Evolutionary conservation across 2,329 filamentous ascomycete species (phyloP), one percentile per base, ranked within the genome.

Genomic region (Pezizomycotina sp.): DNA sequence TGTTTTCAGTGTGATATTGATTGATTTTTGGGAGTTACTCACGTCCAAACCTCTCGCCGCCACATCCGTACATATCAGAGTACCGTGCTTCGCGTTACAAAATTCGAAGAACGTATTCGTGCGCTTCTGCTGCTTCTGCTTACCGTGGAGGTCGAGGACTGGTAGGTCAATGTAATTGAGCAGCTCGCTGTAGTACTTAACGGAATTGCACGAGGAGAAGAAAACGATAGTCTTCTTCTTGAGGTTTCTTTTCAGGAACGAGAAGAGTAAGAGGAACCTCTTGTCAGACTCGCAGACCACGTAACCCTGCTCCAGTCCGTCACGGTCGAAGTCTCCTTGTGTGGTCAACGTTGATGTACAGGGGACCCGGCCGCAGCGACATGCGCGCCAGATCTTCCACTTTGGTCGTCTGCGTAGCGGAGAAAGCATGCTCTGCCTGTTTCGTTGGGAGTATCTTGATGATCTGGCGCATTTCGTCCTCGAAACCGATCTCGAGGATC

Each of bases 31-130:
- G 25, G 15, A 26, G n/a, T 29, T 18, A 59, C 70, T 57, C 58
- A 76, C 71, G 66, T 95, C 89, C 31, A 98, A 68, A 22, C 89
- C 89, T 64, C 89, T 69, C 3, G 89, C 89, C 28, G 89, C 89
- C 46, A 98, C 89, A 53, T 98, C 89, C 0, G 89, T 98, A 61
- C 84, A 93, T 50, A 98, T 89, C 35, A 98, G 60, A 1, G 80
- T 92, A 15, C 86, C 89, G 48, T 78, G 71, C 48, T 74, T 74
- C 12, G 84, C 77, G 52, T 84, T 83, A 54, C 72, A 76, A 57
- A 98, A 98, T 57, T 95, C 86, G 58, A 95, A 98, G 58, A 98
- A 98, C 1, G 83, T 92, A 55, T 91, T 92, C 15, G 89, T 98
- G n/a, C 89, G 79, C 59, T 92, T 92, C 60, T 93, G 83, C 60